These are phyloP conservation scores for Podila verticillata DNA, from an alignment of 192 early-diverging fungal species.

Conservation along the genomic window DNA sequence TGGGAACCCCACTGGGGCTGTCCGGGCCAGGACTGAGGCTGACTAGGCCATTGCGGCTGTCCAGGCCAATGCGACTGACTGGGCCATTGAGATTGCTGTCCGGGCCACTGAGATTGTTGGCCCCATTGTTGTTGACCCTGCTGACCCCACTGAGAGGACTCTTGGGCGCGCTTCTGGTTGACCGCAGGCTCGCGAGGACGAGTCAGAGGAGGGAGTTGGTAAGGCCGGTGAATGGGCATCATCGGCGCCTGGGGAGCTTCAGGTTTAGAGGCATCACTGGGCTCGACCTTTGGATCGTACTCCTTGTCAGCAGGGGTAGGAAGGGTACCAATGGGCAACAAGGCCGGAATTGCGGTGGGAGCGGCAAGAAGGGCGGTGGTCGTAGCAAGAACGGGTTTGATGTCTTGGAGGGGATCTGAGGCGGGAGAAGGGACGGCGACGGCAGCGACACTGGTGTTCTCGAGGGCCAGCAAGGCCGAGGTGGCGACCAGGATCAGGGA, in stretches of 20 bases:
- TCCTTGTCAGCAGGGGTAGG: no score
- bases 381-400: background rate
- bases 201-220: background rate
- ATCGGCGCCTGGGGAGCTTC: no score
- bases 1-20: background rate
- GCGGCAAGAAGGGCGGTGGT: background rate
- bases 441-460: background rate
- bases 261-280: no score
- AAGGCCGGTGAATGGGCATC: background rate
- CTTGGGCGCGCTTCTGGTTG: background rate
- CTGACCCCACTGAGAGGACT: background rate
- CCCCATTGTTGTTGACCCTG: background rate
- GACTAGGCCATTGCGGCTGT: background rate
- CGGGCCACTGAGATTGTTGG: background rate
- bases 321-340: no score
- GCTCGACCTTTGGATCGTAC: no score
- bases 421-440: background rate
- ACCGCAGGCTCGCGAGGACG: no score
- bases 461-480: background rate
- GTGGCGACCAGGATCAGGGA: background rate
- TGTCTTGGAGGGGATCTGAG: background rate
- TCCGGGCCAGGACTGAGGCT: background rate
- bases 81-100: background rate
- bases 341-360: no score
- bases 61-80: background rate